These are phyloP conservation scores for Pichia kluyveri DNA, from an alignment of 805 yeast species.

Conservation along the genomic window DNA sequence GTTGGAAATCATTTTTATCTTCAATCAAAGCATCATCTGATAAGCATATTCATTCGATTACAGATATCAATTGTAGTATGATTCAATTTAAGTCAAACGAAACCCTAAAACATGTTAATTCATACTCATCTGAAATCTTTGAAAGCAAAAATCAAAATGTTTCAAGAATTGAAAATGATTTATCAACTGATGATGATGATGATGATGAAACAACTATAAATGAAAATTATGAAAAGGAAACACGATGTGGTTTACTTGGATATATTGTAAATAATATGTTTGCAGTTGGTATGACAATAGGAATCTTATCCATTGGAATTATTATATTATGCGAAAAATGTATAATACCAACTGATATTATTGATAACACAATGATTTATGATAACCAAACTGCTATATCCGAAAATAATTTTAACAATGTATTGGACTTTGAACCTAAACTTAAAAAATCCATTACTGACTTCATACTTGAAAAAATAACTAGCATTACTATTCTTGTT, in stretches of 20 bases:
- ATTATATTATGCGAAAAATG: constrained; percentile 20
- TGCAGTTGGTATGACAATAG: constrained; percentile 21
- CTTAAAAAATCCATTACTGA: no score
- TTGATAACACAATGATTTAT: no score
- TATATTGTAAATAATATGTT: neutral
- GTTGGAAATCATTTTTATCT: constrained; percentile 9
- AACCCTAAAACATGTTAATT: neutral
- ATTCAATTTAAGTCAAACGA: constrained; percentile 8
- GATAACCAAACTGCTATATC: no score
- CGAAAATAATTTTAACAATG: neutral
- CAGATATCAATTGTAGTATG: constrained; percentile 17
- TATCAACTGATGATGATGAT: no score
- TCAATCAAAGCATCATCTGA: neutral
- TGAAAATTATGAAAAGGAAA: neutral
- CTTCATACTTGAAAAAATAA: constrained; percentile 1
- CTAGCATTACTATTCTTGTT: neutral
- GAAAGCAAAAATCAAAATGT: no score
- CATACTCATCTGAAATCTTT: neutral
- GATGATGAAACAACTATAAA: no score
- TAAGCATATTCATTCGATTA: constrained; percentile 8
- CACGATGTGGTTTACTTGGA: neutral
- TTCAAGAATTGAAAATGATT: no score
- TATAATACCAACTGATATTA: neutral
- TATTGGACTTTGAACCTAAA: no score
- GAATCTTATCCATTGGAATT: constrained; percentile 22